These are phyloP conservation scores for Eutypa lata DNA, from an alignment of 2,329 filamentous ascomycete genomes.

Conservation along the genomic window DNA sequence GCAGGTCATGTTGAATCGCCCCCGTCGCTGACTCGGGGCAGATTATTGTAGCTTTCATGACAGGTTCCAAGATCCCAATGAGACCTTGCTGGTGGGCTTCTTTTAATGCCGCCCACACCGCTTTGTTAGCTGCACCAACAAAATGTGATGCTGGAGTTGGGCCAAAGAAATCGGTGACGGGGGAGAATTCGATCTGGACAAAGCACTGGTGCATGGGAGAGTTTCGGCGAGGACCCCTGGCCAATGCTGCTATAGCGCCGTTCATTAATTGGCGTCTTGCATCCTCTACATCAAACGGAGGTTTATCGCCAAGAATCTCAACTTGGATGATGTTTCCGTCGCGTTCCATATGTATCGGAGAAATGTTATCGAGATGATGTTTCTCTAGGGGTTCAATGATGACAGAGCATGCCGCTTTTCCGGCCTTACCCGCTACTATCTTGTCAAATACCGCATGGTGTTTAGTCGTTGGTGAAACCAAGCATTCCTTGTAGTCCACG, in stretches of 20 bases:
- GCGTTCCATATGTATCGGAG: constrained; percentile 44
- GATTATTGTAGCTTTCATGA: constrained; percentile 85
- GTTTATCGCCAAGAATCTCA: constrained; percentile 41
- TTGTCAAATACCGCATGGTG: constrained; percentile 70
- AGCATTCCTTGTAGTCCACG: constrained; percentile 89
- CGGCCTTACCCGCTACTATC: constrained; percentile 73
- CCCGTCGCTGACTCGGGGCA: constrained; percentile 82
- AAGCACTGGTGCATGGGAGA: constrained; percentile 77
- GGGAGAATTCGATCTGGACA: constrained; percentile 68
- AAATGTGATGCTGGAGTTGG: constrained; percentile 65
- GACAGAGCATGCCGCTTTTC: constrained; percentile 73
- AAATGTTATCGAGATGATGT: constrained; percentile 32
- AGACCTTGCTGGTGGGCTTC: constrained; percentile 52
- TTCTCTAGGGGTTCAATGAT: constrained; percentile 59
- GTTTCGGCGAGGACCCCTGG: constrained; percentile 76
- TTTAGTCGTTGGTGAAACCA: constrained; percentile 55
- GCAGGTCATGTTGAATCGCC: constrained; percentile 77
- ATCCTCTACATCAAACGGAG: constrained; percentile 48
- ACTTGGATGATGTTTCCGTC: constrained; percentile 70
- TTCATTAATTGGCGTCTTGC: constrained; percentile 65
- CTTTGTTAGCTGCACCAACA: constrained; percentile 58
- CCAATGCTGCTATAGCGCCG: constrained; percentile 78
- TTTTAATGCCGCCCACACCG: constrained; percentile 67
- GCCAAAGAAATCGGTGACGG: constrained; percentile 60
- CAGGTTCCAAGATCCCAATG: constrained; percentile 80